Percentiles rank a stretch among this genome's conserved stretches.
These are phyloP conservation scores for Vicia villosa DNA, from an alignment of 306 rosid species.

Conservation along the genomic window DNA sequence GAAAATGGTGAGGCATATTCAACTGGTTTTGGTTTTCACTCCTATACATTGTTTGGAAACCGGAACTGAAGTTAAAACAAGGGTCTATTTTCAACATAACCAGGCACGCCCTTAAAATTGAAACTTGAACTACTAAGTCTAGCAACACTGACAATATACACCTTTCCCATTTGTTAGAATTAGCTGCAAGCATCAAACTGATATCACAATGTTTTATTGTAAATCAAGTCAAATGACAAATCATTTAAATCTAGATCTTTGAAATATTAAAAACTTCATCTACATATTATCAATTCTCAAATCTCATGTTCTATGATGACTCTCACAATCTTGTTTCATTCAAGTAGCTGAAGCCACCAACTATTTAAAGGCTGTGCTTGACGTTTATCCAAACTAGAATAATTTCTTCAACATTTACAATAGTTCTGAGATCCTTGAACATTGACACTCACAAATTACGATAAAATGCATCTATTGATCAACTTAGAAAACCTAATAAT, in stretches of 20 bases:
- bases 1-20: background rate
- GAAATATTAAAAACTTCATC: background rate
- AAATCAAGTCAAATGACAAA: background rate
- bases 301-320: background rate
- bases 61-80: too few species aligned
- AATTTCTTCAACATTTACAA: background rate
- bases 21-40: conserved; percentile 8
- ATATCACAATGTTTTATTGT: background rate
- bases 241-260: conserved; percentile 7
- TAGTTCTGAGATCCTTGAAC: background rate
- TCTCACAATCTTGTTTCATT: background rate
- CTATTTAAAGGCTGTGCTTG: background rate
- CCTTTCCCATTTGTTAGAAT: background rate
- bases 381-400: conserved; percentile 19
- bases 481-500: background rate
- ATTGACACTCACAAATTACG: background rate
- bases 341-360: background rate
- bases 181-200: background rate
- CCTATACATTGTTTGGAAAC: background rate
- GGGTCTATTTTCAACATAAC: too few species aligned
- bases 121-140: background rate
- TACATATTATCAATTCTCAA: background rate
- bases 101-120: conserved; percentile 17
- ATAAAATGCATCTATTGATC: background rate
- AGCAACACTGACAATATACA: background rate